Base-by-base conservation (phyloP, 768 basidiomycete species). In the Auricularia cornea region DNA sequence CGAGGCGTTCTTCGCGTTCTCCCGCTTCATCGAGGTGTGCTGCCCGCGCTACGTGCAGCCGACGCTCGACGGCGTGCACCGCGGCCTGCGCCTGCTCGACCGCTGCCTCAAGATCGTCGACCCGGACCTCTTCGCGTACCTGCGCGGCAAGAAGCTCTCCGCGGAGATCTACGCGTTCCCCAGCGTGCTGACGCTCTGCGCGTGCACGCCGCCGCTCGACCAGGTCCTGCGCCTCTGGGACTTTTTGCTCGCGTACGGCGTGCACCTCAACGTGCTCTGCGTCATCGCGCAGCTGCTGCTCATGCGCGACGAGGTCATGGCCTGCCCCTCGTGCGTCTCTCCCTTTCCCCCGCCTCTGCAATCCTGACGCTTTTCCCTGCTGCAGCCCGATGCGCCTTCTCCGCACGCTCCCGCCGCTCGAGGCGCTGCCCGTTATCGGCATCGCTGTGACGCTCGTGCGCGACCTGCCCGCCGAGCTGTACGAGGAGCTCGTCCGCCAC, bases 101-200 rank as follows among this genome's bases (percentile, higher is more conserved):
- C 83, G 88, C 65, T 98, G 95, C 72, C 78, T 99, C 40, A 87
- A 92, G 70, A 88, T 94, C 60, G 88, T 98, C 14, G 97, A 99
- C 71, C 86, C 88, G 0, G 90, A 94, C 59, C 79, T 98, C 29
- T 96, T 84, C 72, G 77, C 79, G 16, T 81, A 94, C 74, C 78
- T 99, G 40, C 84, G 90, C 44, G 88, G 88, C 35, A 97, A 94
- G 70, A 96, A 96, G 68, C 82, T 99, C 6, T 89, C 89, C 11
- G 97, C 97, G 3, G 95, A 98, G 73, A 84, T 99, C 29, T 98
- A 98, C 72, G 97, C 96, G 3, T 99, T 99, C 72, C 93, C 97
- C 54, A 97, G 94, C 65, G 85, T 98, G 40, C 80, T 99, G 65
- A 99, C 97, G 0, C 76, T 98, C 35, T 98, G 94, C 73, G 97